These are phyloP conservation scores for Zasmidium angulare DNA, from an alignment of 2,329 filamentous ascomycete species.

Conservation along the genomic window DNA sequence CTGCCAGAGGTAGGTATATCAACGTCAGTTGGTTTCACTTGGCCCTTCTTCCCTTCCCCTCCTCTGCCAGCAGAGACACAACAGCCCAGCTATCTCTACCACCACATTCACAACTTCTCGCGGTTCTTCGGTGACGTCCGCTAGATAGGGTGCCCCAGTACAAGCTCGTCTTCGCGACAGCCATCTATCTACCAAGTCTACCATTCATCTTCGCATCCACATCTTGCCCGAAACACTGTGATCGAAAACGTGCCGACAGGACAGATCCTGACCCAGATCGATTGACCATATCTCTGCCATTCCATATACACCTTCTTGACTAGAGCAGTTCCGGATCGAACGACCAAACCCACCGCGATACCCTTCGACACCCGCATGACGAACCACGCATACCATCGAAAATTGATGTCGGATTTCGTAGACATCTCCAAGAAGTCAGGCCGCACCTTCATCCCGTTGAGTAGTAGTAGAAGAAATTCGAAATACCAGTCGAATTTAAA, in stretches of 20 bases:
- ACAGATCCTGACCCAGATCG: neutral
- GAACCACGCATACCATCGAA: conserved; percentile 9
- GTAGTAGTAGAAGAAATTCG: conserved; percentile 42
- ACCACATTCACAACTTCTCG: neutral
- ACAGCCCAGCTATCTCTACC: neutral
- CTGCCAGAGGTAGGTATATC: conserved; percentile 1
- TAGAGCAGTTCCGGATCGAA: no score
- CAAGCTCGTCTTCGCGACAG: neutral
- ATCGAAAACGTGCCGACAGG: neutral
- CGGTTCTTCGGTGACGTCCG: conserved; percentile 8
- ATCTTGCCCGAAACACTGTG: neutral
- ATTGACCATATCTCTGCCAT: no score
- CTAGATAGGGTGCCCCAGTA: conserved; percentile 5
- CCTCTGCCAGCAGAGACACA: neutral
- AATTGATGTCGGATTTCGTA: conserved; percentile 37
- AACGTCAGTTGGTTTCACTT: neutral
- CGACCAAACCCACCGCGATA: neutral
- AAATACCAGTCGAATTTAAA: conserved; percentile 32
- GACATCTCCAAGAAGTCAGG: conserved; percentile 47
- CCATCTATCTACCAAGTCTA: conserved; percentile 9
- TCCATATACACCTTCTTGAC: no score
- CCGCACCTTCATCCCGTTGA: conserved; percentile 47
- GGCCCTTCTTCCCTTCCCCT: neutral
- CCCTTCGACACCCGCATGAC: conserved; percentile 8
- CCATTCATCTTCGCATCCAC: neutral